Conservation (phyloP, 805 yeast species). For the Yarrowia phangngaensis region DNA sequence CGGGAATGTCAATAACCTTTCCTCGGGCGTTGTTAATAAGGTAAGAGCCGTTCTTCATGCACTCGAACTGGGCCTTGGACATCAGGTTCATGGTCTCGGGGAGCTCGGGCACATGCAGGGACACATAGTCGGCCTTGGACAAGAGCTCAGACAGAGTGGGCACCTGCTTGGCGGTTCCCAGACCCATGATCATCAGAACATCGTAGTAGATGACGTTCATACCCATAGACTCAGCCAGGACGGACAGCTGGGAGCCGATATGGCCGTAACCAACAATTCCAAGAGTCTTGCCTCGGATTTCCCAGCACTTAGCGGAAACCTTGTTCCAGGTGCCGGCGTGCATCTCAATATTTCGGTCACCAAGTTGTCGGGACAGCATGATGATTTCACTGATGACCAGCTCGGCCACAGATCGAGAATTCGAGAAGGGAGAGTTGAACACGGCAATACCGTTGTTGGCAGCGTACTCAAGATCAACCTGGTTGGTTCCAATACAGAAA, state of each 20-base stretch:
- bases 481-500: slow-evolving; percentile 99
- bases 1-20: slow-evolving; percentile 94
- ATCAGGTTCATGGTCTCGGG: slow-evolving; percentile 88
- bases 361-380: slow-evolving; percentile 89
- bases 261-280: slow-evolving; percentile 98
- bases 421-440: slow-evolving; percentile 97
- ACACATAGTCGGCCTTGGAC: slow-evolving; percentile 76
- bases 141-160: slow-evolving; percentile 78
- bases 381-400: slow-evolving; percentile 93
- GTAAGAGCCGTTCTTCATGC: slow-evolving; percentile 95
- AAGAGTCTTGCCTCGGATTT: slow-evolving; percentile 95
- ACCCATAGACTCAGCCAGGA: slow-evolving; percentile 95
- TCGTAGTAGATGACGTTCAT: slow-evolving; percentile 95
- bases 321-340: slow-evolving; percentile 98
- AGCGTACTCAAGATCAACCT: slow-evolving; percentile 88
- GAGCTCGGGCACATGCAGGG: slow-evolving; percentile 92
- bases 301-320: slow-evolving; percentile 94
- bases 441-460: slow-evolving; percentile 93
- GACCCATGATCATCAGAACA: slow-evolving; percentile 85
- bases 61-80: slow-evolving; percentile 84
- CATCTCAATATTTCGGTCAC: slow-evolving; percentile 93
- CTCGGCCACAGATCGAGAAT: slow-evolving; percentile 98
- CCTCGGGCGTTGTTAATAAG: slow-evolving; percentile 96
- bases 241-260: slow-evolving; percentile 95
- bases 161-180: slow-evolving; percentile 96